Evolutionary conservation across 2,329 filamentous ascomycete species (phyloP), one percentile per base, ranked within the genome.

Genomic region (Calonectria pseudoturangicola): DNA sequence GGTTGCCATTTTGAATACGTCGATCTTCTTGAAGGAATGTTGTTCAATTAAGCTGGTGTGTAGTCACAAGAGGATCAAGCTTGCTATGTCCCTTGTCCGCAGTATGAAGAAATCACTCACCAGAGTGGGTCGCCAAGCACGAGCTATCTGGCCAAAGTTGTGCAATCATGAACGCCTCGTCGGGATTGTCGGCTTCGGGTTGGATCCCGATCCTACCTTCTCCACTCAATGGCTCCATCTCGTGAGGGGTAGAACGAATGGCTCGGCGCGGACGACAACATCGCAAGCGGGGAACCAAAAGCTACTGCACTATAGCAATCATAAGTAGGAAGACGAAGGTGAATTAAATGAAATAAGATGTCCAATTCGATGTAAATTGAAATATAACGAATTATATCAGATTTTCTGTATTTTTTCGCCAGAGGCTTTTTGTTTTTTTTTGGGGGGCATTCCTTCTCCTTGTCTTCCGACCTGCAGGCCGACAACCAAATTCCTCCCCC

Each of bases 1-100:
- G 2, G 73, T 67, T 25, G 74, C 28, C 78, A 79, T 79, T 28
- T 28, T 63, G 18, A 27, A 27, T 18, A 10, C 9, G 13, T 36
- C 2, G 13, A 28, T 41, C 12, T 16, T 10, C 9, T 13, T 10
- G 16, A 60, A n/a, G 9, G 13, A 41, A 41, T 21, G 2, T 4
- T 16, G 21, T 21, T 33, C 33, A 28, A 27, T 41, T 41, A 41
- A 27, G 21, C 21, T 41, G 21, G 9, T 41, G 54, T 41, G 54
- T 27, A 12, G 33, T 18, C 21, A 27, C 54, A 39, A 41, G n/a
- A 25, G 21, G 13, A 60, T 41, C 15, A 28, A 27, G 15, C 12
- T 12, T 25, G 45, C 9, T 7, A 27, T 41, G 13, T 7, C 21
- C 21, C n/a, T 5, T 9, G 54, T 15, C n/a, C n/a, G 30, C n/a